phyloP scores from a whole-genome alignment of 2,329 filamentous ascomycete species.

The Volutella citrinella region DNA sequence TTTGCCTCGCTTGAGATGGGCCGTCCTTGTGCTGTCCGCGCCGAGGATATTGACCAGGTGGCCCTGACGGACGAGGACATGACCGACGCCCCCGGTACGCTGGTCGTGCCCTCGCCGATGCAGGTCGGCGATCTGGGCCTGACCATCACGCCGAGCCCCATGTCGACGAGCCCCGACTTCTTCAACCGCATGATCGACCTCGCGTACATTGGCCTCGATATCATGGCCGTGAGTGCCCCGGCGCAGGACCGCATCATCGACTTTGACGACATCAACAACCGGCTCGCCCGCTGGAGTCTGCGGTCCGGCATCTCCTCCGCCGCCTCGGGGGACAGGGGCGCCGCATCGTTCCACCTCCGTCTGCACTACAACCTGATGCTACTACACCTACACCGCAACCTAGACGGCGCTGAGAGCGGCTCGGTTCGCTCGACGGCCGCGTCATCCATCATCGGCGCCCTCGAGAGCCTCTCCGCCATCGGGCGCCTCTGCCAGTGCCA shows the following conservation, averaged over 20 bases:
- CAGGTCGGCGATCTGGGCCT: too few relatives aligned
- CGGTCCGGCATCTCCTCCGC: slow-evolving; percentile 22
- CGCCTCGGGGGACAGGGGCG: slow-evolving; percentile 18
- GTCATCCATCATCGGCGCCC: slow-evolving; percentile 19
- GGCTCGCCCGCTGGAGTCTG: slow-evolving; percentile 21
- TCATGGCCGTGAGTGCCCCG: slow-evolving; percentile 17
- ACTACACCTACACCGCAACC: slow-evolving; percentile 20
- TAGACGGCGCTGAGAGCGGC: slow-evolving; percentile 14
- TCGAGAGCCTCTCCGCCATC: slow-evolving; percentile 17
- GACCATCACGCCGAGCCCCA: too few relatives aligned
- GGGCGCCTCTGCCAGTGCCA: slow-evolving; percentile 22
- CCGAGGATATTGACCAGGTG: slow-evolving; percentile 22
- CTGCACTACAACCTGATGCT: slow-evolving; percentile 25
- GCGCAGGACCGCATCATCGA: slow-evolving; percentile 17
- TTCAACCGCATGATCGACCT: slow-evolving; percentile 22
- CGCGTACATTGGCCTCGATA: slow-evolving; percentile 20
- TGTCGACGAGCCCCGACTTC: slow-evolving; percentile 19
- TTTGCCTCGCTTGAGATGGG: slow-evolving; percentile 20
- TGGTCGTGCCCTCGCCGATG: neutral
- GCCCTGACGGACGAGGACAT: slow-evolving; percentile 19
- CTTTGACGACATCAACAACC: slow-evolving; percentile 17
- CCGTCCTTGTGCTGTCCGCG: slow-evolving; percentile 19
- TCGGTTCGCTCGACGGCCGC: slow-evolving; percentile 23
- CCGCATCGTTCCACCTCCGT: slow-evolving; percentile 17
- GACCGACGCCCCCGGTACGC: slow-evolving; percentile 9